Conservation (phyloP, 306 rosid genomes). For the Acacia crassicarpa region DNA sequence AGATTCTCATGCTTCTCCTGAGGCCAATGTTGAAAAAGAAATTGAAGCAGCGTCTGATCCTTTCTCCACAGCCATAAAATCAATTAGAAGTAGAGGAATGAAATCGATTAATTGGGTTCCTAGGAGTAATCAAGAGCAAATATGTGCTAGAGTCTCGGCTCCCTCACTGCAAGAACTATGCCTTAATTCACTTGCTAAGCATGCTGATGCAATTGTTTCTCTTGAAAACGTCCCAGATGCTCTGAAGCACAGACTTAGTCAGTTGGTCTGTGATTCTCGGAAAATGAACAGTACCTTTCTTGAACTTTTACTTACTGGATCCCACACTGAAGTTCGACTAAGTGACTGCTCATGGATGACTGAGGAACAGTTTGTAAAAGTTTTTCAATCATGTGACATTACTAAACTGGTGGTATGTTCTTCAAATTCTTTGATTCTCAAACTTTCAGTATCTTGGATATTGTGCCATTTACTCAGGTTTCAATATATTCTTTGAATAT, state of each 20-base stretch:
- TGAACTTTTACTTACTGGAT: constrained; percentile 55
- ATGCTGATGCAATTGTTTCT: constrained; percentile 68
- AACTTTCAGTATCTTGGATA: constrained; percentile 3
- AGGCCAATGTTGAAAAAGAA: constrained; percentile 29
- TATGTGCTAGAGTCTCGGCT: constrained; percentile 13
- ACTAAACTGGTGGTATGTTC: constrained; percentile 51
- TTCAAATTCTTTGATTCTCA: constrained; percentile 5
- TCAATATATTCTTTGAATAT: not conserved
- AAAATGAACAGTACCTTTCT: constrained; percentile 50
- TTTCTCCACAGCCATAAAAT: constrained; percentile 59
- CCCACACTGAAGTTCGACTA: constrained; percentile 71
- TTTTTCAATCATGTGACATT: constrained; percentile 51
- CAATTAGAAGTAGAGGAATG: constrained; percentile 42
- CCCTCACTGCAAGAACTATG: constrained; percentile 69
- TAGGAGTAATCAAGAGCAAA: constrained; percentile 3
- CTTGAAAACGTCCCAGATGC: constrained; percentile 65
- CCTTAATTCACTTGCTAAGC: constrained; percentile 46
- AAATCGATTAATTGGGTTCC: constrained; percentile 49
- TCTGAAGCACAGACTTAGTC: constrained; percentile 59
- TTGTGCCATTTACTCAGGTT: not conserved
- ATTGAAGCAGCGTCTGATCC: constrained; percentile 58
- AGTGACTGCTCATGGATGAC: constrained; percentile 84
- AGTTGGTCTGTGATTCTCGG: constrained; percentile 69
- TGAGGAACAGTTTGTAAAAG: constrained; percentile 57
- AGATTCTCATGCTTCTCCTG: constrained; percentile 12